A percentile compares a stretch with the other conserved stretches of the same genome.
Evolutionary conservation across 306 rosid species (phyloP).

Genomic region (Cyclanthera cordifolia): DNA sequence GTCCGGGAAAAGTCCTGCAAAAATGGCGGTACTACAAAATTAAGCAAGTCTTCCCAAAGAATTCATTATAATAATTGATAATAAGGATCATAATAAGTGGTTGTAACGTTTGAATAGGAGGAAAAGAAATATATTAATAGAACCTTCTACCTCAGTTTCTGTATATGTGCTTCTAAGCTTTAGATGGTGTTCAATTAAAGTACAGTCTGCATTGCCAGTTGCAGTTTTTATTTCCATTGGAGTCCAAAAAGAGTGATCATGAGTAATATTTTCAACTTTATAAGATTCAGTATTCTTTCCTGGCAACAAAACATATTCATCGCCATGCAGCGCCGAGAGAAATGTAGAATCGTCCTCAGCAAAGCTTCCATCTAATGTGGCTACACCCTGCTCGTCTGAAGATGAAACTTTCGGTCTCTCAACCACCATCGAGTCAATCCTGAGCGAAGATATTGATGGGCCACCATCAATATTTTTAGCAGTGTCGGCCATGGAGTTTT

Average conservation of each 20-base stretch:
- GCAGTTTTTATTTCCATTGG: constrained; percentile 72
- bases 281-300: constrained; percentile 18
- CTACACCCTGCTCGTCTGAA: constrained; percentile 33
- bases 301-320: constrained; percentile 27
- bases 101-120: neutral
- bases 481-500: constrained; percentile 23
- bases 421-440: constrained; percentile 24
- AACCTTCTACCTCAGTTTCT: constrained; percentile 54
- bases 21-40: constrained; percentile 12
- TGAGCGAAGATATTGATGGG: constrained; percentile 18
- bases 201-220: constrained; percentile 59
- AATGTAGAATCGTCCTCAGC: constrained; percentile 43
- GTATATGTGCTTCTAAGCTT: constrained; percentile 63
- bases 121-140: neutral
- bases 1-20: constrained; percentile 53
- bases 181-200: constrained; percentile 56
- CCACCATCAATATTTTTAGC: constrained; percentile 23
- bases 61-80: neutral
- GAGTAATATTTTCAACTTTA: constrained; percentile 19
- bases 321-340: constrained; percentile 43
- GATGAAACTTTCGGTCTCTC: constrained; percentile 32
- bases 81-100: neutral
- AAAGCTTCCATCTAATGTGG: constrained; percentile 18
- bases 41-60: neutral
- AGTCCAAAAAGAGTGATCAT: constrained; percentile 71